Conservation (phyloP, 805 yeast species). For the Kodamaea leandrae region DNA sequence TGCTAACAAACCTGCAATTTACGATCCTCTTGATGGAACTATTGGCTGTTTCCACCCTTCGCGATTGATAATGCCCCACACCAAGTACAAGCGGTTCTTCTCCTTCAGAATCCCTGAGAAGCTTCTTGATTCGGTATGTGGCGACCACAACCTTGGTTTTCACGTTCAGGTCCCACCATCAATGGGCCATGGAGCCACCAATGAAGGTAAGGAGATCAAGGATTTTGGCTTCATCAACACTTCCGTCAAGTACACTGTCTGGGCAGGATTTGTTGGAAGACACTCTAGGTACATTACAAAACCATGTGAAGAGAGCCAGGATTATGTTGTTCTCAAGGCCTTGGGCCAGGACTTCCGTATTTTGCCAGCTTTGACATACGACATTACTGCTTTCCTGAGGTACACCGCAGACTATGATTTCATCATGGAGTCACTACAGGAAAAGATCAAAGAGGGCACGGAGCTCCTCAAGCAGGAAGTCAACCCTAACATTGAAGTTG, state of each 20-base stretch:
- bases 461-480: not conserved
- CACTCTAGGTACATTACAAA: constrained; percentile 34
- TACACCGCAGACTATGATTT: constrained; percentile 1
- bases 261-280: constrained; percentile 39
- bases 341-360: constrained; percentile 24
- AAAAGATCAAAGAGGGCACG: constrained; percentile 2
- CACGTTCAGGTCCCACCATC: constrained; percentile 38
- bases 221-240: constrained; percentile 31
- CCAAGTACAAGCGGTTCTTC: constrained; percentile 40
- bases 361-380: constrained; percentile 10
- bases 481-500: not conserved
- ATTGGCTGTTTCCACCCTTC: constrained; percentile 21
- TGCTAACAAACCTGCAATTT: not conserved
- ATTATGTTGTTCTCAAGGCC: constrained; percentile 37
- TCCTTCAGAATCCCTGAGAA: constrained; percentile 38
- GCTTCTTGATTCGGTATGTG: constrained; percentile 34
- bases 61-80: constrained; percentile 28
- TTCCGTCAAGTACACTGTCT: constrained; percentile 30
- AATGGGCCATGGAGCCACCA: constrained; percentile 23
- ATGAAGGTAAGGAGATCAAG: constrained; percentile 11
- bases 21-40: constrained; percentile 36
- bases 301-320: constrained; percentile 12
- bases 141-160: constrained; percentile 31
- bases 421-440: not conserved
- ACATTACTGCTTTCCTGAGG: not conserved